Evolutionary conservation across 345 rosid species (phyloP).

Genomic region (Brassica juncea): DNA sequence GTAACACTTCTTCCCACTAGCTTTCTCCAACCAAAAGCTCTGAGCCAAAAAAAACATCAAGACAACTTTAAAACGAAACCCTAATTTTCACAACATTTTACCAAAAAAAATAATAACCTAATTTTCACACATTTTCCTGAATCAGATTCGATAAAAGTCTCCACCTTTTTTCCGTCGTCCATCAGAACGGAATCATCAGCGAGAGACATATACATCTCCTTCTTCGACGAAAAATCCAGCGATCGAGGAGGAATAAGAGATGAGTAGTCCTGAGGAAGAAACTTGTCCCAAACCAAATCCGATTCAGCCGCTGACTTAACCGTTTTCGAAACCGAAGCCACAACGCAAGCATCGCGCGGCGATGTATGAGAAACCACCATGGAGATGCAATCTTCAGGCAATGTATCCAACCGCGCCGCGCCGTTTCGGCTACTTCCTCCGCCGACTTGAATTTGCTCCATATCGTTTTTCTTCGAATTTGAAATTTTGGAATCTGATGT

Average conservation of each 20-base stretch:
- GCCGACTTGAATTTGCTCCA: constrained; percentile 26
- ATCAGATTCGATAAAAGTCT: neutral
- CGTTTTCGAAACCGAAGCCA: constrained; percentile 47
- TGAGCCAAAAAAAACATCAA: constrained; percentile 3
- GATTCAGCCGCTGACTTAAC: constrained; percentile 54
- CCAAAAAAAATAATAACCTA: neutral
- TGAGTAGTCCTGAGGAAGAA: constrained; percentile 50
- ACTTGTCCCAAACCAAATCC: constrained; percentile 47
- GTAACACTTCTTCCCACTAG: constrained; percentile 60
- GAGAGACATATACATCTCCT: constrained; percentile 46
- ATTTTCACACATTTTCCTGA: neutral
- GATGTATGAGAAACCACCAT: constrained; percentile 46
- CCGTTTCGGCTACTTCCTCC: neutral
- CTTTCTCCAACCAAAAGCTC: constrained; percentile 60
- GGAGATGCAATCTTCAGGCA: constrained; percentile 61
- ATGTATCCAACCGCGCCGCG: constrained; percentile 15
- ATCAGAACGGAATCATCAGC: constrained; percentile 49
- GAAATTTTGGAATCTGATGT: constrained; percentile 6
- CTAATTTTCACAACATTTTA: neutral
- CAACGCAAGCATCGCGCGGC: constrained; percentile 53
- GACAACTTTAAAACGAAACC: neutral
- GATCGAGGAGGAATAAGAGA: constrained; percentile 35
- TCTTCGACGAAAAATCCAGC: constrained; percentile 40
- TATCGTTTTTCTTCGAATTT: neutral
- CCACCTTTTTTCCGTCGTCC: constrained; percentile 60